A percentile compares a stretch with the other conserved stretches of the same genome.
phyloP scores from a whole-genome alignment of 2,329 filamentous ascomycete species.

The Gaeumannomyces tritici region DNA sequence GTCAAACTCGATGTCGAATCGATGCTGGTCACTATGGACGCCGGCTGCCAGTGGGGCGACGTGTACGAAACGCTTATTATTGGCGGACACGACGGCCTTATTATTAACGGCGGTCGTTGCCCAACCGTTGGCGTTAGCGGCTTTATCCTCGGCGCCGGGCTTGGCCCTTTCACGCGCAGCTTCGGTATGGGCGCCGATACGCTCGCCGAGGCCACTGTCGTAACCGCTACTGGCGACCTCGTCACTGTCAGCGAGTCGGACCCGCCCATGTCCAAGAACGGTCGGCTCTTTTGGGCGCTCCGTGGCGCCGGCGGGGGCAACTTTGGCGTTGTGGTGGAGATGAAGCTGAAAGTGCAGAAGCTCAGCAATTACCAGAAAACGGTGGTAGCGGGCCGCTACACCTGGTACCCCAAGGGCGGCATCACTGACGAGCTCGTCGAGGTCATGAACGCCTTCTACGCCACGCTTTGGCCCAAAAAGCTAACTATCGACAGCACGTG shows the following conservation, averaged over 20 bases:
- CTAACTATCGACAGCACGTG: not conserved
- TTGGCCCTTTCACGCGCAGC: not conserved
- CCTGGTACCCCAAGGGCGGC: not conserved
- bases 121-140: not conserved
- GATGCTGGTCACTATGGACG: not conserved
- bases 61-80: not conserved
- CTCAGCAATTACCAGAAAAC: not conserved
- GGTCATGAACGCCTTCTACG: not conserved
- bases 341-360: not conserved
- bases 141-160: not conserved
- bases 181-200: not conserved
- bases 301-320: not conserved
- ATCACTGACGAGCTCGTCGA: not conserved
- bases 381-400: not conserved
- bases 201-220: not conserved
- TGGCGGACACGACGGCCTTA: not conserved
- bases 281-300: not conserved
- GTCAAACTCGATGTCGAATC: too few relatives aligned
- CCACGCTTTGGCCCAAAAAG: not conserved
- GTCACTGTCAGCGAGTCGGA: not conserved
- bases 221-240: not conserved
- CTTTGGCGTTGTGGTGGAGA: not conserved
- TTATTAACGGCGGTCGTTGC: not conserved
- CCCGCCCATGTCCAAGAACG: not conserved
- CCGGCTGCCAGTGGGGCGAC: not conserved